Base-by-base conservation (phyloP, 2,329 filamentous ascomycete species). In the Ceratocystis ficicola region DNA sequence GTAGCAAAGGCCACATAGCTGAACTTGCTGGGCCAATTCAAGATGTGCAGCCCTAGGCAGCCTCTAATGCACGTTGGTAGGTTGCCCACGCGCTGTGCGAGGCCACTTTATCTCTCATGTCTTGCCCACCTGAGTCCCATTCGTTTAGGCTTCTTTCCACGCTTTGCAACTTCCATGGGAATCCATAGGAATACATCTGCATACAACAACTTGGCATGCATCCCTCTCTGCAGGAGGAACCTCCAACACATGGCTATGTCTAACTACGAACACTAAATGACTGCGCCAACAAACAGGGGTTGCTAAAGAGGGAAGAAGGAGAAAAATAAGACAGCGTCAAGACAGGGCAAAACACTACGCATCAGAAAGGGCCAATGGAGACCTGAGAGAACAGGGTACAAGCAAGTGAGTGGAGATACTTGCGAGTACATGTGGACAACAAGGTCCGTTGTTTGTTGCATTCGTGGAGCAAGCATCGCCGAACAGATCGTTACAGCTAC, bases 281-380 rank as follows among this genome's bases (percentile, higher is more conserved):
- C n/a, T 50, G 46, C 46, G n/a, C 22, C n/a, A 22, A 57, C 55
- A n/a, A 52, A 25, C 55, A 32, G 55, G 55, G 55, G 17, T 59
- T 10, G 55, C 3, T 12, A 20, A 59, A n/a, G 55, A 32, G 55
- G 55, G 17, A 15, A 57, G 6, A 57, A 57, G 4, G 30, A 15
- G 28, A 32, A 36, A 57, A 30, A 30, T 52, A 57, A 36, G 55
- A 59, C 28, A 36, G 36, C 7, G 30, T n/a, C 30, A 59, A 59
- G 52, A 32, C 52, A 57, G 5, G 32, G 59, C 32, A 62, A 25
- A 62, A 44, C 32, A 12, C 25, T 20, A 5, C 25, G 59, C 32
- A 62, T 44, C 32, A 61, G 59, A 17, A 20, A 12, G 48, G 20
- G 48, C n/a, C 48, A 25, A 22, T 25, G n/a, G 48, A 7, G 48